These are phyloP conservation scores for Gonapodya sp. DNA, from an alignment of 192 early-diverging fungal species.

Conservation along the genomic window DNA sequence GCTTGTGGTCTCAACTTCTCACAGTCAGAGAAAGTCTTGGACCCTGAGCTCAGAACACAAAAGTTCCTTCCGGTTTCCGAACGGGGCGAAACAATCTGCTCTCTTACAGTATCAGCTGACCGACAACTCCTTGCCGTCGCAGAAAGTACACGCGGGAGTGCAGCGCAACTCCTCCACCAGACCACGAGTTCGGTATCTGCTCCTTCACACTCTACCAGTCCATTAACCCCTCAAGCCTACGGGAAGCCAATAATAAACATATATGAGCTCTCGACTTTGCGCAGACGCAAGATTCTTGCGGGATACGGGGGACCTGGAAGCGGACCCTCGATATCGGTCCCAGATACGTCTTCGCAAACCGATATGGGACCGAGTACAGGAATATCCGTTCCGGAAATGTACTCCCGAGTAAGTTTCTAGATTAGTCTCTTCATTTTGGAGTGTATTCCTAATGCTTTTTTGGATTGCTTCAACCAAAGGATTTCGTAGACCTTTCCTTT, in stretches of 20 bases:
- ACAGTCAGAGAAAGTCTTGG: background rate
- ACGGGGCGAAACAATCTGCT: slow-evolving; percentile 24
- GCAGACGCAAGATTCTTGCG: slow-evolving; percentile 26
- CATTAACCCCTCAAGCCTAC: slow-evolving; percentile 3
- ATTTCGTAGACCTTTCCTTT: slow-evolving; percentile 34
- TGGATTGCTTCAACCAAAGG: slow-evolving; percentile 18
- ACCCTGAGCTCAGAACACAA: slow-evolving; percentile 17
- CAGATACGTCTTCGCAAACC: too few species aligned
- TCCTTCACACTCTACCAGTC: background rate
- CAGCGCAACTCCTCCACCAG: background rate
- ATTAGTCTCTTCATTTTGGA: too few species aligned
- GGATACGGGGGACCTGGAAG: background rate
- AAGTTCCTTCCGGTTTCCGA: slow-evolving; percentile 31
- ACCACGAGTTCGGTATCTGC: background rate
- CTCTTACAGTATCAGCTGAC: slow-evolving; percentile 32
- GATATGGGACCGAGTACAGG: too few species aligned
- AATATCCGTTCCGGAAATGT: too few species aligned
- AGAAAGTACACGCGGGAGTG: slow-evolving; percentile 17
- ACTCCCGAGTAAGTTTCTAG: too few species aligned
- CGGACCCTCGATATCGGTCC: background rate
- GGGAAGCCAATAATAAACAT: slow-evolving; percentile 26
- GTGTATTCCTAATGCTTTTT: background rate
- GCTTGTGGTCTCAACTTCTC: background rate
- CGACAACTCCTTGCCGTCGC: slow-evolving; percentile 37
- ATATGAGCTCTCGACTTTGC: slow-evolving; percentile 30